A percentile compares a stretch with the other conserved stretches of the same genome.
These are phyloP conservation scores for Castanea mollissima DNA, from an alignment of 306 rosid species.

Conservation along the genomic window DNA sequence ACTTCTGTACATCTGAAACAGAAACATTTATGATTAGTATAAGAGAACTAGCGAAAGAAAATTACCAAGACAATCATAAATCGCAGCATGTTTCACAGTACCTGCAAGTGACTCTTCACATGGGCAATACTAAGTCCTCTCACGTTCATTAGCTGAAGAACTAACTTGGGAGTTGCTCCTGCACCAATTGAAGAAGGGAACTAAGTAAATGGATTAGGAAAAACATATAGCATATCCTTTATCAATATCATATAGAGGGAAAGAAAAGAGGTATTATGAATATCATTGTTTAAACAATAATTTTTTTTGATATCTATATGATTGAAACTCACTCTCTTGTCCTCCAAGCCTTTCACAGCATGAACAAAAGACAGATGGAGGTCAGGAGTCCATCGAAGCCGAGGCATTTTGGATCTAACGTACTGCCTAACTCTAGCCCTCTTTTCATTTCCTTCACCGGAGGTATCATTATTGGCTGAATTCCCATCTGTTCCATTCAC, in stretches of 20 bases:
- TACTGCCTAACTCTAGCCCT: conserved; percentile 55
- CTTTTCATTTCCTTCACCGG: conserved; percentile 38
- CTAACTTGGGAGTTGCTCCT: conserved; percentile 93
- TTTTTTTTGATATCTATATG: not conserved
- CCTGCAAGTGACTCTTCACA: conserved; percentile 98
- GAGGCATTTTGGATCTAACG: conserved; percentile 75
- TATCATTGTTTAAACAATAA: not conserved
- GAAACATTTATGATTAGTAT: not conserved
- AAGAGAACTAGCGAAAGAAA: not conserved
- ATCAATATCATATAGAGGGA: not conserved
- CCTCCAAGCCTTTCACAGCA: conserved; percentile 84
- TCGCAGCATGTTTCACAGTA: not conserved
- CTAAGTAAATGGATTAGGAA: not conserved
- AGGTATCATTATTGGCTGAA: conserved; percentile 25
- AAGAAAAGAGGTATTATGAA: not conserved
- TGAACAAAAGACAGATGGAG: conserved; percentile 78
- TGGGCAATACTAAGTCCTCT: conserved; percentile 91
- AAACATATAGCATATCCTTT: not conserved
- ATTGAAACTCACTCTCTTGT: conserved; percentile 64
- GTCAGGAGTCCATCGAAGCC: conserved; percentile 91
- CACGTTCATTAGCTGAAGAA: conserved; percentile 88
- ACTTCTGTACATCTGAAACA: conserved; percentile 83
- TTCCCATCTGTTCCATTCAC: conserved; percentile 16
- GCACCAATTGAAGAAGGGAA: conserved; percentile 6
- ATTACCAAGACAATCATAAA: not conserved